Percentiles rank a stretch among this genome's conserved stretches.
These are phyloP conservation scores for Penicillium ucsense DNA, from an alignment of 495 filamentous ascomycete genomes.

Conservation along the genomic window DNA sequence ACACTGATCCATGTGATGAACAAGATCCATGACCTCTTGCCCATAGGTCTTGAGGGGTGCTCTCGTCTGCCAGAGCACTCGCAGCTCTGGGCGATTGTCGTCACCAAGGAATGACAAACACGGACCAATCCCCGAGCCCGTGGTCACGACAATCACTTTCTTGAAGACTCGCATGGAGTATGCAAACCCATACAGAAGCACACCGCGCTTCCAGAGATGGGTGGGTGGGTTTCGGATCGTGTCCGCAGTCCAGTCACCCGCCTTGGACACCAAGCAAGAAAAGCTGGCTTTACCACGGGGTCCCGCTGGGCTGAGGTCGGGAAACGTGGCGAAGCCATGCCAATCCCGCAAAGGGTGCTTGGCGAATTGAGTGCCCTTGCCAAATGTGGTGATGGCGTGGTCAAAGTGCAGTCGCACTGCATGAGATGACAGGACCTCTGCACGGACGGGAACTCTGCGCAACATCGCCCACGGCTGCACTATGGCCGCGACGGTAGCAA, in stretches of 20 bases:
- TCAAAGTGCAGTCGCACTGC: constrained; percentile 64
- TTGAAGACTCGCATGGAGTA: constrained; percentile 62
- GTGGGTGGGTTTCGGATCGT: constrained; percentile 52
- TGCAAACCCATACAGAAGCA: constrained; percentile 58
- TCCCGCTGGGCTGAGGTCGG: constrained; percentile 18
- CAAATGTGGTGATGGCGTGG: constrained; percentile 39
- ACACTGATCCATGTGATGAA: constrained; percentile 39
- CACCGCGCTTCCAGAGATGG: constrained; percentile 35
- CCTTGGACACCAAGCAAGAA: constrained; percentile 65
- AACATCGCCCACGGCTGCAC: constrained; percentile 35
- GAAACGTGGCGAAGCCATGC: constrained; percentile 76
- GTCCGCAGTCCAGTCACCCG: constrained; percentile 72
- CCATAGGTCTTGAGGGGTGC: constrained; percentile 46
- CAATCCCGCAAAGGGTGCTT: constrained; percentile 59
- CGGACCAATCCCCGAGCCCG: constrained; percentile 73
- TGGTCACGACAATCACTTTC: constrained; percentile 64
- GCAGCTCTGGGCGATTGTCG: constrained; percentile 38
- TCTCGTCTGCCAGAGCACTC: constrained; percentile 51
- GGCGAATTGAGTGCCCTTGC: constrained; percentile 38
- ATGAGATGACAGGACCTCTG: constrained; percentile 58
- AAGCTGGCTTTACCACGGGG: constrained; percentile 31
- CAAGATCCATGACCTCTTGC: constrained; percentile 38
- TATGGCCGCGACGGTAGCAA: constrained; percentile 28
- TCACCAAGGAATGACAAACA: constrained; percentile 42
- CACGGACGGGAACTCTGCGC: constrained; percentile 43